Percentiles rank a stretch among this genome's conserved stretches.
phyloP scores from a whole-genome alignment of 2,329 filamentous ascomycete species.

The Aspergillus sergii region DNA sequence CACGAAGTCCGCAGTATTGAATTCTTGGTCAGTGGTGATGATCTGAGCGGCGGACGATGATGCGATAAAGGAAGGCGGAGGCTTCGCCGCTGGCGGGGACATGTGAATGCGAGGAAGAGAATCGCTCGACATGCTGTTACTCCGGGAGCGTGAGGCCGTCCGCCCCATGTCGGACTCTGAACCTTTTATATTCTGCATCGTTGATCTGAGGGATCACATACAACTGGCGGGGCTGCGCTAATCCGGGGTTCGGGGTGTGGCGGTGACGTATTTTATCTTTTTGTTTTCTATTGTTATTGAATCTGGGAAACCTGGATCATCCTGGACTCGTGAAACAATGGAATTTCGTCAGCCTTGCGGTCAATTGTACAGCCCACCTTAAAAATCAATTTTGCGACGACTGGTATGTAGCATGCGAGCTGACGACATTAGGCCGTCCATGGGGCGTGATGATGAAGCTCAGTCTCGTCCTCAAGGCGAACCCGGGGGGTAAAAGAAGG shows the following conservation, averaged over 20 bases:
- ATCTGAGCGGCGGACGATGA: conserved; percentile 86
- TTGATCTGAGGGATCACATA: conserved; percentile 18
- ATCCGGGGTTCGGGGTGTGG: not conserved
- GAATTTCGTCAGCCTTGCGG: conserved; percentile 11
- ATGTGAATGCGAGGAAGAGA: conserved; percentile 45
- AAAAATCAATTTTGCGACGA: conserved; percentile 8
- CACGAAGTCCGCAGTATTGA: conserved; percentile 69
- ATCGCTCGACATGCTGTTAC: conserved; percentile 44
- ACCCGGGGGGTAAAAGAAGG: not conserved
- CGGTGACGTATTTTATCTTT: not conserved
- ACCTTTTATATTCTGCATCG: conserved; percentile 35
- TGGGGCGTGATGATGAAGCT: not conserved
- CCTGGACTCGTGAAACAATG: conserved; percentile 6
- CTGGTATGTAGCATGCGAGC: conserved; percentile 6
- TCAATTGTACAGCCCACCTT: conserved; percentile 12
- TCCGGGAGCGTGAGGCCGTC: conserved; percentile 39
- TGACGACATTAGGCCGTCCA: conserved; percentile 8
- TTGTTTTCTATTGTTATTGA: not conserved
- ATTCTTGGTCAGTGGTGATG: conserved; percentile 84
- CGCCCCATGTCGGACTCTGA: conserved; percentile 34
- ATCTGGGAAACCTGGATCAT: conserved; percentile 8
- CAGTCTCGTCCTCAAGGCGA: not conserved
- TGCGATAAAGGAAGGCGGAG: conserved; percentile 84
- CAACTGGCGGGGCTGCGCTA: not conserved
- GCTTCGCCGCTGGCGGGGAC: conserved; percentile 71